phyloP scores from a whole-genome alignment of 192 early-diverging fungal genomes.

The Backusella sp. region DNA sequence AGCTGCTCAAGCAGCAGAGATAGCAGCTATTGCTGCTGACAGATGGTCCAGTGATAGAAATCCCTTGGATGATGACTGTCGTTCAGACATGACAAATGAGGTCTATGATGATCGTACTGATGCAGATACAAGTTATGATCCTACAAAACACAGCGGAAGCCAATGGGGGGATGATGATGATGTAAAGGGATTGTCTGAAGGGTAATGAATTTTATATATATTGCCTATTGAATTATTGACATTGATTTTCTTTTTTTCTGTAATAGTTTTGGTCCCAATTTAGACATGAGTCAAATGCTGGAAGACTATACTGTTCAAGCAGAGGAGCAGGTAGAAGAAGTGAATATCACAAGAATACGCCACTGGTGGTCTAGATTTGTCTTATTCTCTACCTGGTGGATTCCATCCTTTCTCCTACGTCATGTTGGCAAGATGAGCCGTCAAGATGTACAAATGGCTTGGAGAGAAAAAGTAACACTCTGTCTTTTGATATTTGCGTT shows the following conservation, averaged over 20 bases:
- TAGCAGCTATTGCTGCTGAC: constrained; percentile 33
- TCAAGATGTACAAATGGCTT: constrained; percentile 91
- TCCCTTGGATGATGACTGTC: constrained; percentile 41
- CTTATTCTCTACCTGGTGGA: constrained; percentile 87
- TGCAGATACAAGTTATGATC: constrained; percentile 11
- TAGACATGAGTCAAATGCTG: constrained; percentile 38
- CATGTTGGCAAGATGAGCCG: constrained; percentile 76
- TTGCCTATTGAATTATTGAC: background rate
- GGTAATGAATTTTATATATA: constrained; percentile 29
- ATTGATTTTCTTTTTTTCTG: background rate
- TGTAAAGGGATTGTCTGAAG: constrained; percentile 26
- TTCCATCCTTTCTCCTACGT: constrained; percentile 56
- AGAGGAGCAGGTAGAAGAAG: constrained; percentile 49
- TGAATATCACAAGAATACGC: constrained; percentile 45
- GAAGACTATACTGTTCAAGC: constrained; percentile 38
- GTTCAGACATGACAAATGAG: constrained; percentile 25
- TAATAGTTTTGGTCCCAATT: constrained; percentile 31
- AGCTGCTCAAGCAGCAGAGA: constrained; percentile 28
- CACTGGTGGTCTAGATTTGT: constrained; percentile 70
- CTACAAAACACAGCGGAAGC: background rate
- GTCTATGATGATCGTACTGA: constrained; percentile 23
- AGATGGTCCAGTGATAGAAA: constrained; percentile 26
- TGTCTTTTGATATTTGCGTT: constrained; percentile 81
- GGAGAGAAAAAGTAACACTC: constrained; percentile 89
- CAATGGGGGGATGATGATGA: constrained; percentile 42